phyloP scores from a whole-genome alignment of 371 early-diverging fungal genomes.

The Mucor plumbeus region DNA sequence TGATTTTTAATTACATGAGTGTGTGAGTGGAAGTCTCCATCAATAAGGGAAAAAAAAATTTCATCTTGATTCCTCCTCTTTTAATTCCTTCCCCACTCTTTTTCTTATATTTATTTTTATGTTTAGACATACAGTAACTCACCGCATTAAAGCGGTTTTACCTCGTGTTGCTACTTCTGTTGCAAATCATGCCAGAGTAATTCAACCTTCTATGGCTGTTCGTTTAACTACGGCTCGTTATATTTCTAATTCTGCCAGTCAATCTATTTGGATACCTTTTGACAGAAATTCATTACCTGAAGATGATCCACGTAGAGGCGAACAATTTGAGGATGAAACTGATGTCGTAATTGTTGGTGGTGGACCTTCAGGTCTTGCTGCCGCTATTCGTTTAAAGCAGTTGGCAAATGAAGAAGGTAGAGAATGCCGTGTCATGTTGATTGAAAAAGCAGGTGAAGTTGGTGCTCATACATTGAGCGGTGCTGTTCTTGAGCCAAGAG shows the following conservation, averaged over 20 bases:
- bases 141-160: slow-evolving; percentile 19
- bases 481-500: slow-evolving; percentile 93
- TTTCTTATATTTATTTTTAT: slow-evolving; percentile 14
- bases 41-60: no score
- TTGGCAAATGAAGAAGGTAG: slow-evolving; percentile 83
- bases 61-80: not conserved
- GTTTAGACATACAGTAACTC: slow-evolving; percentile 21
- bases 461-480: slow-evolving; percentile 97
- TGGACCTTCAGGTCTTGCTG: slow-evolving; percentile 94
- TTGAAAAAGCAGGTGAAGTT: slow-evolving; percentile 96
- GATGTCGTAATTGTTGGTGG: slow-evolving; percentile 97
- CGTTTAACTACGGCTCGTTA: slow-evolving; percentile 28
- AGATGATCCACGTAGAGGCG: slow-evolving; percentile 51
- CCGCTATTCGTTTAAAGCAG: slow-evolving; percentile 94
- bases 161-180: slow-evolving; percentile 16
- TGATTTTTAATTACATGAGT: slow-evolving; percentile 8
- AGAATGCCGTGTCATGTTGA: slow-evolving; percentile 89
- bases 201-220: slow-evolving; percentile 33
- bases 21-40: not conserved
- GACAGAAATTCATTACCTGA: slow-evolving; percentile 43
- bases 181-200: slow-evolving; percentile 5
- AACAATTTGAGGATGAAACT: slow-evolving; percentile 84
- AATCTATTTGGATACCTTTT: slow-evolving; percentile 45
- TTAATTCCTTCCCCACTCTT: not conserved
- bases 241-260: slow-evolving; percentile 33